Conservation (phyloP, 2,329 filamentous ascomycete genomes). For the Pseudopyricularia javanii region DNA sequence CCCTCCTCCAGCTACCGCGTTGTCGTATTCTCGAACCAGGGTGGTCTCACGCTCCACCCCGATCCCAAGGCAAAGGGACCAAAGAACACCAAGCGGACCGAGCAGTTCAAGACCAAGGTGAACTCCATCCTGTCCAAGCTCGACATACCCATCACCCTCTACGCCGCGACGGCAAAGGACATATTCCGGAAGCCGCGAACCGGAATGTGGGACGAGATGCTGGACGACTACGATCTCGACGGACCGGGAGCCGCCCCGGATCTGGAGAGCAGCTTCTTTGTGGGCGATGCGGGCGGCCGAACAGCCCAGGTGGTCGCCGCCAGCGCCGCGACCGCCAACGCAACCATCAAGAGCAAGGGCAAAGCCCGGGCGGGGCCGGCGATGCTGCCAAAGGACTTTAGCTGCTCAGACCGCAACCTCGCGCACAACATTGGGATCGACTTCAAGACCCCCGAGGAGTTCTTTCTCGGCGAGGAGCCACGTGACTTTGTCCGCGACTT, state of each 20-base stretch:
- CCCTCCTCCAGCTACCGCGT: conserved; percentile 49
- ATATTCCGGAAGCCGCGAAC: conserved; percentile 73
- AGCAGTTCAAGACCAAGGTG: conserved; percentile 75
- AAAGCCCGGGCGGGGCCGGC: conserved; percentile 7
- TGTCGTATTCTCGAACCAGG: conserved; percentile 82
- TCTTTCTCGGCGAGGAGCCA: conserved; percentile 59
- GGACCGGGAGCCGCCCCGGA: conserved; percentile 48
- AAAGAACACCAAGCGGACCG: conserved; percentile 49
- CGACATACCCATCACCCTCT: conserved; percentile 65
- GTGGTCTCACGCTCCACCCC: conserved; percentile 61
- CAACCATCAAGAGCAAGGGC: not conserved
- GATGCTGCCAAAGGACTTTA: conserved; percentile 41
- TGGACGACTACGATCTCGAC: conserved; percentile 43
- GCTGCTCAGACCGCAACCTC: conserved; percentile 63
- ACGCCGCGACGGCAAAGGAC: conserved; percentile 77
- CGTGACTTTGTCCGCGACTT: conserved; percentile 59
- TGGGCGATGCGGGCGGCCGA: conserved; percentile 73
- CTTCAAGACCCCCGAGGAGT: conserved; percentile 86
- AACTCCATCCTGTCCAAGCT: conserved; percentile 56
- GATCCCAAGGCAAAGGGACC: conserved; percentile 54
- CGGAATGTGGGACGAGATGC: conserved; percentile 71
- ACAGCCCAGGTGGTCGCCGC: conserved; percentile 21
- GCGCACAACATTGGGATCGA: conserved; percentile 71
- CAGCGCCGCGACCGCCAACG: not conserved
- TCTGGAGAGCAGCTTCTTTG: conserved; percentile 61